Base-by-base conservation (phyloP, 495 filamentous ascomycete genomes). In the Polyplosphaeria fusca region DNA sequence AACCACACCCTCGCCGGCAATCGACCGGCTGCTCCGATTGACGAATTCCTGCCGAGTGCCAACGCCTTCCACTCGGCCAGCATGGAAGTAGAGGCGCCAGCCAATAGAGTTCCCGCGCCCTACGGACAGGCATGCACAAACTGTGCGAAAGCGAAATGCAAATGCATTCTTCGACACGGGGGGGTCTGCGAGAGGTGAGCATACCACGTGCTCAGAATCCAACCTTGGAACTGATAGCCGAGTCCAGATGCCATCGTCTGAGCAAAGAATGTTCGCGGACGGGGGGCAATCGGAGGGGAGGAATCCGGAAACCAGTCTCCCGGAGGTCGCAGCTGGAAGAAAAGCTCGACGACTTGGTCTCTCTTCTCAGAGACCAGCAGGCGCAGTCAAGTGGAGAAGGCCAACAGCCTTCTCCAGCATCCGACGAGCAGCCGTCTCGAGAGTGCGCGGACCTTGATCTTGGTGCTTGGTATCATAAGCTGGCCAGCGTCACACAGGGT, bases 281-380 rank as follows among this genome's bases (percentile, higher is more conserved):
- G 13, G 19, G 2, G 2, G n/a, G 38, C 9, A 22, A 37, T n/a
- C 40, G 52, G 25, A 47, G 38, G 27, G 26, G 52, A 28, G 24
- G 52, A 4, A 1, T 20, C 2, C 37, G 11, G 25, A 55, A 46
- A 16, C 2, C 40, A n/a, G 39, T 27, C 19, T 16, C 19, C 11
- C 52, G 52, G 25, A 55, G 27, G 16, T 43, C 50, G 19, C 40
- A 55, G n/a, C 28, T 55, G 3, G 52, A 55, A 22, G 52, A 55
- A 5, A 55, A 55, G 22, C 42, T 55, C 12, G 30, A 26, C n/a
- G 24, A 42, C 19, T 47, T 55, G 38, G 52, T 55, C 19, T 35
- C 52, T 12, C 19, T 55, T n/a, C 30, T 55, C 0, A 35, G 42
- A 20, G 52, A 35, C 5, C 52, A 55, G 28, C 40, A 38, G n/a